Base-by-base conservation (phyloP, 192 early-diverging fungal species). In the Backusella macrospora region DNA sequence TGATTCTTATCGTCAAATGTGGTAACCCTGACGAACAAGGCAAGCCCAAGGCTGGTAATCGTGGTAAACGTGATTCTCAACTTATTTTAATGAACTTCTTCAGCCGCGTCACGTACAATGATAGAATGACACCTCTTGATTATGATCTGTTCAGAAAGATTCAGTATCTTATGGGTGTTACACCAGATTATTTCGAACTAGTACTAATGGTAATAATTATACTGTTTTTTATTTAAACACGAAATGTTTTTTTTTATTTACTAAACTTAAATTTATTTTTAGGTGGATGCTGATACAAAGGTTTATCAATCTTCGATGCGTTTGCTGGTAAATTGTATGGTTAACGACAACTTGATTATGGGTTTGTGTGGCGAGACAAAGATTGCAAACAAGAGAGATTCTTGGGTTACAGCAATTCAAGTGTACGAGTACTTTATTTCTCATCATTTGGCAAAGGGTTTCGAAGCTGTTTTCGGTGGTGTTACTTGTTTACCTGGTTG, bases 351-450 rank as follows among this genome's bases (percentile, higher is more conserved):
- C 34, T 75, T 88, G 42, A 95, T 99, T 77, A 98, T 99, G 94
- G 97, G 97, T 7, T 84, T 98, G 40, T 99, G 97, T 78, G 97
- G 97, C 46, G 97, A 99, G 80, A 99, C 97, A 46, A 90, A 95
- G 80, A 98, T 99, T 74, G 94, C 92, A 63, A 99, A 99, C 87
- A 96, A 98, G 82, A 83, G 86, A 23, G 92, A 92, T 72, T 91
- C 90, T 10, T 93, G 93, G 92, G 93, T 96, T 1, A 96, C 96
- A 0, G 87, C 86, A n/a, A 99, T 99, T 76, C 96, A 98, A 81
- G 97, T 99, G 7, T 99, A 94, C 75, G 97, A 99, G 86, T 99
- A 99, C 85, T 99, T 95, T 79, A 98, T 97, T 70, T 96, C 94
- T 45, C 97, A 99, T 77, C 96, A 99, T 80, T 86, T 98, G 73